Evolutionary conservation across 768 basidiomycete genomes (phyloP).

Genomic region (Grammothele lineata): DNA sequence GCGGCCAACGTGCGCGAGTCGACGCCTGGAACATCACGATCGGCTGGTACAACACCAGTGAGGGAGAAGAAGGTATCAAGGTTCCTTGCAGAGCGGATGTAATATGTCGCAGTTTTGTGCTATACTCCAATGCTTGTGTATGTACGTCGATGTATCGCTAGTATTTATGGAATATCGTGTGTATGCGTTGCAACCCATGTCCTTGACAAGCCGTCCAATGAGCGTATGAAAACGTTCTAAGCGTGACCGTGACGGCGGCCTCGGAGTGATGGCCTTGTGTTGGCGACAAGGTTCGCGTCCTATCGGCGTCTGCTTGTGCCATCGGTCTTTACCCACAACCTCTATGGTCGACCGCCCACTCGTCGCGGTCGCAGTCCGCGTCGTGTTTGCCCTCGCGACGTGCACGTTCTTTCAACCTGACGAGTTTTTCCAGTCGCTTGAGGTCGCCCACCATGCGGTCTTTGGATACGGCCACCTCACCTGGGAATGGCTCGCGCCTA

Average conservation of each 20-base stretch:
- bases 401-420: conserved; percentile 94
- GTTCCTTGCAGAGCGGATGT: conserved; percentile 22
- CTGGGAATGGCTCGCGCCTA: conserved; percentile 86
- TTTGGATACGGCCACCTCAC: conserved; percentile 91
- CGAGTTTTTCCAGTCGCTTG: conserved; percentile 93
- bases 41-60: neutral
- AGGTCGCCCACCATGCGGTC: conserved; percentile 83
- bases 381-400: conserved; percentile 63
- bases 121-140: too few species aligned
- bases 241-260: too few species aligned
- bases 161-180: conserved; percentile 8
- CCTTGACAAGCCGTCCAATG: neutral
- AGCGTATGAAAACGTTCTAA: too few species aligned
- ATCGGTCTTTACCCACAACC: too few species aligned
- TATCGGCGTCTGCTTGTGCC: neutral
- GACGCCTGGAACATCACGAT: neutral
- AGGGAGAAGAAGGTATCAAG: conserved; percentile 21
- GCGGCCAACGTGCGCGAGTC: conserved; percentile 18
- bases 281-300: too few species aligned
- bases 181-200: neutral
- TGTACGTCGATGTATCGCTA: conserved; percentile 6
- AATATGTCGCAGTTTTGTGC: neutral
- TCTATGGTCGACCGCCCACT: conserved; percentile 2
- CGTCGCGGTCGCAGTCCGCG: conserved; percentile 31
- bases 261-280: too few species aligned